A percentile compares a stretch with the other conserved stretches of the same genome.
Evolutionary conservation across 1,284 basidiomycete species (phyloP).

Genomic region (Erythrobasidium hasegawianum): DNA sequence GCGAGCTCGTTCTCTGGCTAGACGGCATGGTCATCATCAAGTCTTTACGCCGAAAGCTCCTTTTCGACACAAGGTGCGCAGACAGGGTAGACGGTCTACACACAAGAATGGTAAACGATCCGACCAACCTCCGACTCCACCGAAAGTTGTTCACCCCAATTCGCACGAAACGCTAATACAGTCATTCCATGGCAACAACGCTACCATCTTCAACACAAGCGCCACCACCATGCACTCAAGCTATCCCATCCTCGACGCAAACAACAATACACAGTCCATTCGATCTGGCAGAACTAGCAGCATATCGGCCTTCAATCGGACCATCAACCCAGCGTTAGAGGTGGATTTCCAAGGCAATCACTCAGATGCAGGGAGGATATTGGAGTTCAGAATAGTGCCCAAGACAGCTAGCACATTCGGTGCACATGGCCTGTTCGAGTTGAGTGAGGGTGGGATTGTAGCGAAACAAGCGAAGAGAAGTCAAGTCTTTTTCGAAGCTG

Average conservation of each 20-base stretch:
- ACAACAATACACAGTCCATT: background rate
- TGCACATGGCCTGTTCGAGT: background rate
- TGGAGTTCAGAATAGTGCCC: no score
- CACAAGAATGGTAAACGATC: background rate
- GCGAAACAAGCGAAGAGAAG: background rate
- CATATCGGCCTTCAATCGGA: background rate
- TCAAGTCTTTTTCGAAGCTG: background rate
- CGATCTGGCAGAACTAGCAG: slow-evolving; percentile 2
- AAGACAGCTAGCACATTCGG: background rate
- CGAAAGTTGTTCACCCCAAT: background rate
- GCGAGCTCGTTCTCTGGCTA: background rate
- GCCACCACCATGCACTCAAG: background rate
- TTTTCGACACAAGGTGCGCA: background rate
- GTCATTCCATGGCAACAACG: background rate
- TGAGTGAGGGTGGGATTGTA: background rate
- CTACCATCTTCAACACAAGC: background rate
- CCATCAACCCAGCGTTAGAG: background rate
- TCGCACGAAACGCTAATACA: background rate
- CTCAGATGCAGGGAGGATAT: background rate
- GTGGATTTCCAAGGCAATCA: background rate
- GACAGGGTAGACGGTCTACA: background rate
- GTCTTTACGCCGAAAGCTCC: background rate
- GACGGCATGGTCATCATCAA: background rate
- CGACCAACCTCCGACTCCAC: background rate
- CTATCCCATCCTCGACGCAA: background rate